These are phyloP conservation scores for Eucalyptus cloeziana DNA, from an alignment of 345 rosid species.

Conservation along the genomic window DNA sequence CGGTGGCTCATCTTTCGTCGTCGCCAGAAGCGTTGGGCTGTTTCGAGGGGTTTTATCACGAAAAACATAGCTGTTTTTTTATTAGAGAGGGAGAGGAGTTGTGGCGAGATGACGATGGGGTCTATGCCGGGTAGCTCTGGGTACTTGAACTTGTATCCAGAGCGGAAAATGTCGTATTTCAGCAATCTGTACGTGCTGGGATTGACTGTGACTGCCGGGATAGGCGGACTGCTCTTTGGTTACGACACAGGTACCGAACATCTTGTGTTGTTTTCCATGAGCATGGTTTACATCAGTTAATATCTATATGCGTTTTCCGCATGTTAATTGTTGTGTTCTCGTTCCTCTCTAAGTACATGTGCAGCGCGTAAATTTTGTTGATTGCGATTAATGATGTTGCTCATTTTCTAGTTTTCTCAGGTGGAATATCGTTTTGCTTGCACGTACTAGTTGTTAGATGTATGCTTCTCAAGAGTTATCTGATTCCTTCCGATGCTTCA, in stretches of 20 bases:
- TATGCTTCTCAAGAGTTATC: background rate
- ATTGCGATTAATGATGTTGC: background rate
- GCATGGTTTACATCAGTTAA: background rate
- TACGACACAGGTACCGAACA: conserved; percentile 64
- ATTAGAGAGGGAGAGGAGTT: background rate
- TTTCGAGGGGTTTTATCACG: background rate
- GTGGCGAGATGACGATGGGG: conserved; percentile 29
- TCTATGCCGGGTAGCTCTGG: conserved; percentile 85
- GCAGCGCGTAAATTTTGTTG: background rate
- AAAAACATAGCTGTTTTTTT: background rate
- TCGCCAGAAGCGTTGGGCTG: background rate
- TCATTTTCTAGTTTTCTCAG: background rate
- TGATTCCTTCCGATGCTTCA: background rate
- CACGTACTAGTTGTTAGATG: background rate
- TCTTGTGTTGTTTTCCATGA: background rate
- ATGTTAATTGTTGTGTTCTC: background rate
- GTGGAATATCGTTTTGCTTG: background rate
- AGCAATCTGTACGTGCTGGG: conserved; percentile 49
- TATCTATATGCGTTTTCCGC: too few relatives aligned
- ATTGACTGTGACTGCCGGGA: conserved; percentile 76
- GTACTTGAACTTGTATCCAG: conserved; percentile 83
- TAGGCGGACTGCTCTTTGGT: conserved; percentile 90
- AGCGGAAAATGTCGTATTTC: conserved; percentile 77
- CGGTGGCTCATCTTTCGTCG: background rate
- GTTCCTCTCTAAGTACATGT: background rate